A percentile compares a stretch with the other conserved stretches of the same genome.
Evolutionary conservation across 768 basidiomycete genomes (phyloP).

Genomic region (Cyclocybe aegerita): DNA sequence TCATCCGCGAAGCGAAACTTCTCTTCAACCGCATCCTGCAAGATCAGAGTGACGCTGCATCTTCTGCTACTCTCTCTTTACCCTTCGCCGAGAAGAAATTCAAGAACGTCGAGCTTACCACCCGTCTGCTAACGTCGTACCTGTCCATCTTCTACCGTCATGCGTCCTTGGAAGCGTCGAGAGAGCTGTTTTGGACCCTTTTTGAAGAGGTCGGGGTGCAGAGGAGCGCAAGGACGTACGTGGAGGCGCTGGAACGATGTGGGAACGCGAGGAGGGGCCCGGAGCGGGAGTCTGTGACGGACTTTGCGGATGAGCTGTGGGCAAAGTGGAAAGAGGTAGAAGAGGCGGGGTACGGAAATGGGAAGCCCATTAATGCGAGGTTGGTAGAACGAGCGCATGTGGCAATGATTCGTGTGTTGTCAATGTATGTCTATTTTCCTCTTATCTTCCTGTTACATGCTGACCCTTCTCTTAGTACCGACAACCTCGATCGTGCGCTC

Average conservation of each 20-base stretch:
- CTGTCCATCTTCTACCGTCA: slow-evolving; percentile 72
- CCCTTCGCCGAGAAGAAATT: slow-evolving; percentile 41
- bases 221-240: slow-evolving; percentile 54
- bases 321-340: slow-evolving; percentile 57
- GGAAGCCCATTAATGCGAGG: slow-evolving; percentile 37
- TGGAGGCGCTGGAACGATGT: slow-evolving; percentile 71
- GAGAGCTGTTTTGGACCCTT: slow-evolving; percentile 48
- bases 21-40: slow-evolving; percentile 63
- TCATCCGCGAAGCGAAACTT: slow-evolving; percentile 64
- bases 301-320: slow-evolving; percentile 68
- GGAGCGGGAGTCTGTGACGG: slow-evolving; percentile 47
- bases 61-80: slow-evolving; percentile 3
- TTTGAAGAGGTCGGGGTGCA: slow-evolving; percentile 42
- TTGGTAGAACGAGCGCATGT: slow-evolving; percentile 68
- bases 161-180: slow-evolving; percentile 44
- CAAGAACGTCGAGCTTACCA: slow-evolving; percentile 50
- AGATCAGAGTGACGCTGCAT: slow-evolving; percentile 28
- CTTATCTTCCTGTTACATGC: neutral
- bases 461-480: slow-evolving; percentile 34
- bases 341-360: slow-evolving; percentile 27
- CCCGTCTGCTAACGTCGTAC: slow-evolving; percentile 77
- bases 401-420: slow-evolving; percentile 63
- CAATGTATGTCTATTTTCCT: slow-evolving; percentile 46
- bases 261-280: slow-evolving; percentile 36
- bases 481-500: slow-evolving; percentile 52